Evolutionary conservation across 192 early-diverging fungal genomes (phyloP).

Genomic region (Backusella australiensis): DNA sequence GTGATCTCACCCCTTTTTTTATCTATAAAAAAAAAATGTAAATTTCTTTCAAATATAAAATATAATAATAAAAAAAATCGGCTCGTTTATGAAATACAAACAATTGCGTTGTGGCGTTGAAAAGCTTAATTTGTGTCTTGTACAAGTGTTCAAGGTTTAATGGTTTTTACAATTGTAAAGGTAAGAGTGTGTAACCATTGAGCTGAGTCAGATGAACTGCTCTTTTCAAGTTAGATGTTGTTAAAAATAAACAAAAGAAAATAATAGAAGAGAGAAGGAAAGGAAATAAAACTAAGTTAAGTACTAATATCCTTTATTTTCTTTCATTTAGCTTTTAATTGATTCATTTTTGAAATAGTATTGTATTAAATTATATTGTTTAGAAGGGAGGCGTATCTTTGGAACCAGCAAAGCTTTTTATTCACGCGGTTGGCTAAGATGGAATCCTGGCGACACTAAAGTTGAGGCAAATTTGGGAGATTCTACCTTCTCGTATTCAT

Average conservation of each 20-base stretch:
- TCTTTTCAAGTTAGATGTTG: not conserved
- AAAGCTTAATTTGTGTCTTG: not conserved
- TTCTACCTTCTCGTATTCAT: not conserved
- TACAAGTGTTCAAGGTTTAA: not conserved
- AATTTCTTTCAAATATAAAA: not conserved
- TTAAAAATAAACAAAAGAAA: not conserved
- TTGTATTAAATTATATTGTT: not conserved
- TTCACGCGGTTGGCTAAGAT: not conserved
- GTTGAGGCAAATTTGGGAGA: not conserved
- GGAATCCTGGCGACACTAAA: not conserved
- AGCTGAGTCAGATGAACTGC: not conserved
- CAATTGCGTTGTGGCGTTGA: not conserved
- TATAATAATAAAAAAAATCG: not conserved
- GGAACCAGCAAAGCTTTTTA: not conserved
- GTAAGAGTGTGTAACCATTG: not conserved
- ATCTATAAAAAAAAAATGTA: constrained; percentile 5
- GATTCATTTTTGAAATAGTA: not conserved
- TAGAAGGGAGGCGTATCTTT: not conserved
- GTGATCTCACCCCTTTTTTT: not conserved
- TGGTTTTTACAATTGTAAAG: not conserved
- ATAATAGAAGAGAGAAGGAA: not conserved
- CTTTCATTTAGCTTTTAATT: not conserved
- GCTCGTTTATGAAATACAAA: not conserved
- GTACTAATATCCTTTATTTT: not conserved
- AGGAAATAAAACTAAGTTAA: not conserved